Conservation (phyloP, 140 eudicot genomes). For the Oenanthe javanica region DNA sequence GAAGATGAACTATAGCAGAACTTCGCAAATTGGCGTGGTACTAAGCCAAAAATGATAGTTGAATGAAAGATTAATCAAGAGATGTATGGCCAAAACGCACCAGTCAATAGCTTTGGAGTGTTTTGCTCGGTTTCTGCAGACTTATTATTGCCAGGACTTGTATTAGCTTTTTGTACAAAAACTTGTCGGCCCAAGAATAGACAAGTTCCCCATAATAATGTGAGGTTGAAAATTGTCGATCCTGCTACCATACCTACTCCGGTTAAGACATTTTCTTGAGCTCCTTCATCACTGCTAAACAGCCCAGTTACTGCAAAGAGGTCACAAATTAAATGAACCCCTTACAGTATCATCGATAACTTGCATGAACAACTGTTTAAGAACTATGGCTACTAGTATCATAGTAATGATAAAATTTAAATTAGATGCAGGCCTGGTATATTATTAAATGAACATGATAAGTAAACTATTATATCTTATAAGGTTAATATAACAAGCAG, state of each 20-base stretch:
- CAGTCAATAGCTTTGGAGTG: not conserved
- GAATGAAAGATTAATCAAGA: not conserved
- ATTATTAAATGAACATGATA: too few relatives aligned
- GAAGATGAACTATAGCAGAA: not conserved
- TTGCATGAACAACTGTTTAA: not conserved
- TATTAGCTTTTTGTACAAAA: not conserved
- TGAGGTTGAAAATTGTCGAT: conserved; percentile 9
- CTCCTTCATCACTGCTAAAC: conserved; percentile 9
- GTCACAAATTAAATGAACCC: not conserved
- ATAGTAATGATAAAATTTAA: too few relatives aligned
- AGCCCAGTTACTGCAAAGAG: conserved; percentile 8
- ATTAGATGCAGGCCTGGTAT: too few relatives aligned
- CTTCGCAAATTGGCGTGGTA: not conserved
- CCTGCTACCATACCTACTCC: conserved; percentile 13
- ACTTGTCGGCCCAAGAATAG: not conserved
- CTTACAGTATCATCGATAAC: not conserved
- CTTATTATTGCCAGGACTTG: not conserved
- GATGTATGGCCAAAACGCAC: not conserved
- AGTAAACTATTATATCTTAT: not conserved
- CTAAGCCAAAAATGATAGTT: not conserved
- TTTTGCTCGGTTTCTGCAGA: not conserved
- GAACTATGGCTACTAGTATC: not conserved
- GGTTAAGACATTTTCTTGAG: conserved; percentile 11
- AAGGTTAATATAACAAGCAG: too few relatives aligned
- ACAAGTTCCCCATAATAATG: conserved; percentile 8